Percentiles rank a stretch among this genome's conserved stretches.
phyloP scores from a whole-genome alignment of 2,329 filamentous ascomycete genomes.

The Gaeumannomyces sp. region DNA sequence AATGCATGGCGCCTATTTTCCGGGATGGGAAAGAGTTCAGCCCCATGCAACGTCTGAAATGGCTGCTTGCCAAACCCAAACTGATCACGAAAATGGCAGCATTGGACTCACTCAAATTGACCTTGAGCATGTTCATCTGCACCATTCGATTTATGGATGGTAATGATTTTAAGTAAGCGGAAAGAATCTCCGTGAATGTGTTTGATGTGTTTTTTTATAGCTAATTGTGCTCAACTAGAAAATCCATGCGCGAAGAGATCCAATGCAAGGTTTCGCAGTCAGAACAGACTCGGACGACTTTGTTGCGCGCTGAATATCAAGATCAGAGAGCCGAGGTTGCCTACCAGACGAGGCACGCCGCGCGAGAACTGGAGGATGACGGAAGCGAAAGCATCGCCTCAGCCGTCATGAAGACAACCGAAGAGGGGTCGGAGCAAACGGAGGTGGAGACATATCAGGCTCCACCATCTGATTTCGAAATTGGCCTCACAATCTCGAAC shows the following conservation, averaged over 20 bases:
- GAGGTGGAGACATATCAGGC: no score
- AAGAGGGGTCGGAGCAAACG: no score
- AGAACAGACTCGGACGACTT: background rate
- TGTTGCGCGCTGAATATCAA: background rate
- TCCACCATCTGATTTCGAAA: background rate
- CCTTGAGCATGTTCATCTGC: background rate
- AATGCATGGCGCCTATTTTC: background rate
- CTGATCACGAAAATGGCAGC: background rate
- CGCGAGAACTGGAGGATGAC: background rate
- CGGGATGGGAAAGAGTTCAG: background rate
- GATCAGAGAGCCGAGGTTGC: background rate
- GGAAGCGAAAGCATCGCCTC: background rate
- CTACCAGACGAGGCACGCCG: background rate
- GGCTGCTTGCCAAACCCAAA: background rate
- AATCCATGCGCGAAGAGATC: conserved; percentile 1
- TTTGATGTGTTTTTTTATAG: background rate
- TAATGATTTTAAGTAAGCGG: background rate
- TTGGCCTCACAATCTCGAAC: background rate
- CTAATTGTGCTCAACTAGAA: background rate
- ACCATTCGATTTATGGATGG: background rate
- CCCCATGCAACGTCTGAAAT: background rate
- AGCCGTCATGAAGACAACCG: background rate
- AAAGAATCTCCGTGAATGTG: background rate
- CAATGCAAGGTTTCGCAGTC: background rate
- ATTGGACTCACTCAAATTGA: conserved; percentile 1